A percentile compares a stretch with the other conserved stretches of the same genome.
These are phyloP conservation scores for Przewalskia tangutica DNA, from an alignment of 257 asterid species.

Conservation along the genomic window DNA sequence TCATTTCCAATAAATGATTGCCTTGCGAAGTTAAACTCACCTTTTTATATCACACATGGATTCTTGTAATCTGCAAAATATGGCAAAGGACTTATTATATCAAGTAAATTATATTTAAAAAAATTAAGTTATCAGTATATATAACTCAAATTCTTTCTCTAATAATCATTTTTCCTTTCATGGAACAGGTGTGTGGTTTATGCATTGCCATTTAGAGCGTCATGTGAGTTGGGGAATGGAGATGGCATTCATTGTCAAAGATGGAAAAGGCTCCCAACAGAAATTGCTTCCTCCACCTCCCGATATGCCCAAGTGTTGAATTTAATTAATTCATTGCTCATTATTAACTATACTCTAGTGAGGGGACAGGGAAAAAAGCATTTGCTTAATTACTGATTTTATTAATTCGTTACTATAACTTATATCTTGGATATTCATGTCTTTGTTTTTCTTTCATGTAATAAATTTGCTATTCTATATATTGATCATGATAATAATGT, in stretches of 20 bases:
- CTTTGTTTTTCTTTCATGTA: background rate
- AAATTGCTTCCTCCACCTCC: background rate
- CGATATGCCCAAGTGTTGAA: background rate
- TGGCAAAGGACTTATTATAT: too few relatives aligned
- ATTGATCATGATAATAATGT: background rate
- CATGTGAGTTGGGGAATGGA: slow-evolving; percentile 33
- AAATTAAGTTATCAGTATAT: background rate
- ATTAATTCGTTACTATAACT: background rate
- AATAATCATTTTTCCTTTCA: background rate
- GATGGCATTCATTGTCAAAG: slow-evolving; percentile 17
- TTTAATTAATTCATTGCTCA: background rate
- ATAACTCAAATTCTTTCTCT: background rate
- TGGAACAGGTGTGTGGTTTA: slow-evolving; percentile 18
- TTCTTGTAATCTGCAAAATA: too few relatives aligned
- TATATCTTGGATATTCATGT: background rate
- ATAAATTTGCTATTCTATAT: background rate
- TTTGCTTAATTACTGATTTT: background rate
- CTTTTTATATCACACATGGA: too few relatives aligned
- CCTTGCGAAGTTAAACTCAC: background rate
- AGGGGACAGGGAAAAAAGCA: background rate
- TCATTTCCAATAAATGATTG: too few relatives aligned
- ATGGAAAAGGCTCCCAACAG: slow-evolving; percentile 10
- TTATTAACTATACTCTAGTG: background rate
- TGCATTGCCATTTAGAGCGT: slow-evolving; percentile 33
- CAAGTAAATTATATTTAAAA: background rate